These are phyloP conservation scores for Cercospora zeae-maydis DNA, from an alignment of 2,329 filamentous ascomycete genomes.

Conservation along the genomic window DNA sequence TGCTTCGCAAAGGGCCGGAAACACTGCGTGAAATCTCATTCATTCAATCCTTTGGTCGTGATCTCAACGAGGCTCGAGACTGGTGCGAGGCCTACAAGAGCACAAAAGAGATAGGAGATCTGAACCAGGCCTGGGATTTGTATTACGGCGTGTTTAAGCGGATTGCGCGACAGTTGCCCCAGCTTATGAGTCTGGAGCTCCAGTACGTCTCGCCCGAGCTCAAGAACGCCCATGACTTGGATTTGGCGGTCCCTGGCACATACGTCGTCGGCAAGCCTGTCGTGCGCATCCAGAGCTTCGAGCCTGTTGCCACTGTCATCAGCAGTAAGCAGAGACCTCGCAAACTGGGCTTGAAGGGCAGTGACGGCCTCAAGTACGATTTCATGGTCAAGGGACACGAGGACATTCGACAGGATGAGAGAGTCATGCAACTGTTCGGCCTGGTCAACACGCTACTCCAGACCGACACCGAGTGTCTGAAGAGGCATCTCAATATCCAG, in stretches of 20 bases:
- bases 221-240: constrained; percentile 77
- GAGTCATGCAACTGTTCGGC: constrained; percentile 98
- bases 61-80: constrained; percentile 89
- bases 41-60: constrained; percentile 92
- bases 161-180: constrained; percentile 87
- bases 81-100: constrained; percentile 92
- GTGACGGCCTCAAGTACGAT: constrained; percentile 80
- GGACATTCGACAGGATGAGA: constrained; percentile 96
- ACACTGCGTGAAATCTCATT: constrained; percentile 96
- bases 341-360: constrained; percentile 82
- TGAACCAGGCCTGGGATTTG: constrained; percentile 98
- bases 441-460: constrained; percentile 92
- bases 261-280: constrained; percentile 78
- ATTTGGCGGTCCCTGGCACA: constrained; percentile 92
- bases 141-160: constrained; percentile 98
- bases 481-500: constrained; percentile 94
- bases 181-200: constrained; percentile 86
- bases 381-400: constrained; percentile 98
- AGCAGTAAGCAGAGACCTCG: constrained; percentile 94
- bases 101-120: constrained; percentile 85
- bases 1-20: constrained; percentile 85
- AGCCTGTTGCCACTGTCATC: constrained; percentile 85
- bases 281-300: constrained; percentile 83
- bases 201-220: constrained; percentile 96
- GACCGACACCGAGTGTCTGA: constrained; percentile 93